Conservation (phyloP, 2,329 filamentous ascomycete species). For the Xylaria sp. region DNA sequence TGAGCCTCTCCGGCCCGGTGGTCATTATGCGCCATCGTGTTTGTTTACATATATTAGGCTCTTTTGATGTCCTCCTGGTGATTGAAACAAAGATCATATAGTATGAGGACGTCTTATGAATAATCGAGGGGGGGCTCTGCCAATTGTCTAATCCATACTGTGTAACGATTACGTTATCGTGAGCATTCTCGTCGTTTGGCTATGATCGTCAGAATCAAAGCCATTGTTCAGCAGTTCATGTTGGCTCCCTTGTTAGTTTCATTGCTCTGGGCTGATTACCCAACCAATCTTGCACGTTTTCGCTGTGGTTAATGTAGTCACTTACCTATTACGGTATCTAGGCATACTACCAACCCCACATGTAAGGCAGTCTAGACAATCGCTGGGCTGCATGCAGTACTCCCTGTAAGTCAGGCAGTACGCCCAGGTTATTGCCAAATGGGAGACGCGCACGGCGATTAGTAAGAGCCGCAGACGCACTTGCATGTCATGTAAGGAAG, state of each 20-base stretch:
- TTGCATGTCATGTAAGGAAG: background rate
- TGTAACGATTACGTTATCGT: background rate
- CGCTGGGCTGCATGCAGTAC: background rate
- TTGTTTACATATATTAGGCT: background rate
- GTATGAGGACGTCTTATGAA: background rate
- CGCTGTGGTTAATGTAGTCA: background rate
- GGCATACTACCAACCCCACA: conserved; percentile 4
- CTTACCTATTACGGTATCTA: too few relatives aligned
- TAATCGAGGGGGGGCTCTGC: too few relatives aligned
- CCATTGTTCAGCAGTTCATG: too few relatives aligned
- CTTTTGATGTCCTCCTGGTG: background rate
- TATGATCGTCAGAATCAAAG: background rate
- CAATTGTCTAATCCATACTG: conserved; percentile 2
- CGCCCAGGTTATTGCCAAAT: background rate
- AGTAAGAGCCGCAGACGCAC: too few relatives aligned
- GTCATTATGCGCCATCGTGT: conserved; percentile 12
- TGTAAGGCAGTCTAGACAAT: background rate
- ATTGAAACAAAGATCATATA: background rate
- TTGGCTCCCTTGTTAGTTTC: background rate
- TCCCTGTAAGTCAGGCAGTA: background rate
- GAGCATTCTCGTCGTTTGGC: background rate
- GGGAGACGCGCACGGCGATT: background rate
- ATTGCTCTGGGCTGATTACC: background rate
- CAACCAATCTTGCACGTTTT: background rate
- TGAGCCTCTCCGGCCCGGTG: background rate